phyloP scores from a whole-genome alignment of 169 alveolate species.

The Cystoisospora suis region DNA sequence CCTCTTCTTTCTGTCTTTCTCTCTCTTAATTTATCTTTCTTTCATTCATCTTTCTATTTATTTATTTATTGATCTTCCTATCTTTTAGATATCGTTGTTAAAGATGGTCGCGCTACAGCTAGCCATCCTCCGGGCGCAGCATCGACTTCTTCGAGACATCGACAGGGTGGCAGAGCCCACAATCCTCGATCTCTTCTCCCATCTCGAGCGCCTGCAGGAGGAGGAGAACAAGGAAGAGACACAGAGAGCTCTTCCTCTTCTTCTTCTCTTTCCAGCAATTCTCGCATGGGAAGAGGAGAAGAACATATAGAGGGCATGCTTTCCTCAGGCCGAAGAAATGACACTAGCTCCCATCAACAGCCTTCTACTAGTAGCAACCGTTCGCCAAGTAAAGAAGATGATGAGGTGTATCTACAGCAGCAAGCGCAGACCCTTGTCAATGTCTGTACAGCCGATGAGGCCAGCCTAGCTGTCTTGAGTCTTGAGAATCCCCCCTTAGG shows the following conservation, averaged over 20 bases:
- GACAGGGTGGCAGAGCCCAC: neutral
- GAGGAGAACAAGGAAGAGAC: neutral
- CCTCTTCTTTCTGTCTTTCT: neutral
- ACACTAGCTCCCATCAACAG: too few species aligned
- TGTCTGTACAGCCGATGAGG: neutral
- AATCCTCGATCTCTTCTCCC: neutral
- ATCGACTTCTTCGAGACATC: neutral
- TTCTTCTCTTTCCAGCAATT: neutral
- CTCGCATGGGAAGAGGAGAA: neutral
- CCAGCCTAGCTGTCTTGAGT: neutral
- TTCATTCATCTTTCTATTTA: neutral
- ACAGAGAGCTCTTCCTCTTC: neutral
- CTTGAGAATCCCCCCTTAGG: neutral
- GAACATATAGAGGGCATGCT: too few species aligned
- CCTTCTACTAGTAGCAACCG: too few species aligned
- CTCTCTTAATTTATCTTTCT: neutral
- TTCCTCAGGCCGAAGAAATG: too few species aligned
- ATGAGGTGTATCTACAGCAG: conserved; percentile 16
- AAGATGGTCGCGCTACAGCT: conserved; percentile 19
- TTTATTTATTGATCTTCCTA: neutral
- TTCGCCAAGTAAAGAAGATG: too few species aligned
- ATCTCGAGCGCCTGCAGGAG: neutral
- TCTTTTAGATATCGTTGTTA: neutral
- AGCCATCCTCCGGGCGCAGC: too few species aligned
- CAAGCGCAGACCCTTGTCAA: conserved; percentile 30